Evolutionary conservation across 2,329 filamentous ascomycete genomes (phyloP).

Genomic region (Aspergillus brasiliensis): DNA sequence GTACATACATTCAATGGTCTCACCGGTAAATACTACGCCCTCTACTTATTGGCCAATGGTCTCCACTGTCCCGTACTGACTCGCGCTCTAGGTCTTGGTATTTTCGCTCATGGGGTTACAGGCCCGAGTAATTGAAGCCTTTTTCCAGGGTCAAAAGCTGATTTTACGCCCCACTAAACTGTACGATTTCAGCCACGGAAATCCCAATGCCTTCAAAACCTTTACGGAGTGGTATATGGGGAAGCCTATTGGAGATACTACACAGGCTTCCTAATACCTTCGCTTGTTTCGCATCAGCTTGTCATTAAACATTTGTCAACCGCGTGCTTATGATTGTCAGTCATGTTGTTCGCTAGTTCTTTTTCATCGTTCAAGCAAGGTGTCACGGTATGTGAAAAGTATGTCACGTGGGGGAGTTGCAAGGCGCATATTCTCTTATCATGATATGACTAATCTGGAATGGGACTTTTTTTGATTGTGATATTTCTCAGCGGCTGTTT

Average conservation of each 20-base stretch:
- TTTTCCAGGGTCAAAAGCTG: constrained; percentile 14
- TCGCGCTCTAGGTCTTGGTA: constrained; percentile 15
- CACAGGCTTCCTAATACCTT: not conserved
- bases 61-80: constrained; percentile 3
- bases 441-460: no score
- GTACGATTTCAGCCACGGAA: constrained; percentile 16
- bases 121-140: constrained; percentile 19
- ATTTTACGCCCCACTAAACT: constrained; percentile 17
- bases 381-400: no score
- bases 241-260: not conserved
- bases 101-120: constrained; percentile 21
- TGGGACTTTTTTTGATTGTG: no score
- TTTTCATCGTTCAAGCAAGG: not conserved
- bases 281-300: not conserved
- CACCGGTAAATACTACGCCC: constrained; percentile 11
- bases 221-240: constrained; percentile 8
- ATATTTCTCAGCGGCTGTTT: no score
- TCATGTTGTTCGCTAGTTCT: not conserved
- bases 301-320: not conserved
- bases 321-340: not conserved
- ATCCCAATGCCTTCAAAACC: constrained; percentile 7
- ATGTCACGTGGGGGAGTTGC: no score
- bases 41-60: not conserved
- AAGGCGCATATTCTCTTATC: no score
- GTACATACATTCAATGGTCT: constrained; percentile 15